A percentile compares a stretch with the other conserved stretches of the same genome.
phyloP scores from a whole-genome alignment of 257 asterid genomes.

The Schizonepeta tenuifolia region DNA sequence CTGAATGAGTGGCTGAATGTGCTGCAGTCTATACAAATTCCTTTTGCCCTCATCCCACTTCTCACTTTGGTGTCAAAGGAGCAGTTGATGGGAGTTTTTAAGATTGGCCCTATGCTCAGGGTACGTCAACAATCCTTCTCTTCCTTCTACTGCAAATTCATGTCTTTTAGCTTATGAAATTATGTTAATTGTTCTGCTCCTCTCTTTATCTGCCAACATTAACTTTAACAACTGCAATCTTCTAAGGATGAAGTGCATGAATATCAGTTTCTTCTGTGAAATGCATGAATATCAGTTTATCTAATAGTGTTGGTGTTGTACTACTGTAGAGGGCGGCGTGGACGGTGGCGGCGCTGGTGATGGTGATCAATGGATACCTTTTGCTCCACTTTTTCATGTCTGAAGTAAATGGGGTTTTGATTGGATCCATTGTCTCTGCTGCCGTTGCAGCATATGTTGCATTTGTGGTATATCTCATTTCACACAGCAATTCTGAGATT shows the following conservation, averaged over 20 bases:
- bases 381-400: conserved; percentile 77
- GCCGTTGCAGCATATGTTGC: conserved; percentile 70
- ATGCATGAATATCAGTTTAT: conserved; percentile 11
- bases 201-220: neutral
- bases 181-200: neutral
- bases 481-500: conserved; percentile 53
- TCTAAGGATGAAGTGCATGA: too few relatives aligned
- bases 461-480: conserved; percentile 73
- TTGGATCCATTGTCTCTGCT: conserved; percentile 57
- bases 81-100: conserved; percentile 83
- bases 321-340: conserved; percentile 70
- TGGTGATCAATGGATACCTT: conserved; percentile 88
- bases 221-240: too few relatives aligned
- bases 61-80: conserved; percentile 96
- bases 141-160: conserved; percentile 25
- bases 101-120: conserved; percentile 73
- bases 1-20: conserved; percentile 98
- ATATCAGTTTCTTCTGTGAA: neutral
- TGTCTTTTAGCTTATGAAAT: conserved; percentile 9
- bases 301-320: conserved; percentile 26
- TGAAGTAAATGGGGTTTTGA: conserved; percentile 67
- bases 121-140: conserved; percentile 43
- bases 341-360: conserved; percentile 91
- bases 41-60: conserved; percentile 97
- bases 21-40: conserved; percentile 94